phyloP scores from a whole-genome alignment of 805 yeast genomes.

The Metschnikowia vanudenii region DNA sequence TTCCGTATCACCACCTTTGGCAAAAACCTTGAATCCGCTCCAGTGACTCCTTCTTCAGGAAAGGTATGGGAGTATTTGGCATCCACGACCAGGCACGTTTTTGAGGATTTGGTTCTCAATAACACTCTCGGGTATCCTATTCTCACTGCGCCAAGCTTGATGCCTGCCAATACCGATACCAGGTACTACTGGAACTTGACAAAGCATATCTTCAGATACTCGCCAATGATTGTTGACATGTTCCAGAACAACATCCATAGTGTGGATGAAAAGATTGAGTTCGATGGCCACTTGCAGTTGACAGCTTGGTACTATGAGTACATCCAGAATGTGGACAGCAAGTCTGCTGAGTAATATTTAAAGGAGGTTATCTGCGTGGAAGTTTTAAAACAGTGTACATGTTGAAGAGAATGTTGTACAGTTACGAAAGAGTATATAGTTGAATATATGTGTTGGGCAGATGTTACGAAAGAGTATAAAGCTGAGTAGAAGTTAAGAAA shows the following conservation, averaged over 20 bases:
- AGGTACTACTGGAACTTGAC: slow-evolving; percentile 62
- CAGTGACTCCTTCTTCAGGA: slow-evolving; percentile 23
- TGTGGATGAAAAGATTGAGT: slow-evolving; percentile 56
- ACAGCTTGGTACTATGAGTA: slow-evolving; percentile 49
- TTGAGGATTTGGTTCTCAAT: slow-evolving; percentile 43
- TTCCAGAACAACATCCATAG: slow-evolving; percentile 35
- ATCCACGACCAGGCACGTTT: slow-evolving; percentile 45
- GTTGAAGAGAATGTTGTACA: too few species aligned
- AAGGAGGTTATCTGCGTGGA: too few species aligned
- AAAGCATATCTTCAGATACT: slow-evolving; percentile 58
- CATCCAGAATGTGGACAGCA: slow-evolving; percentile 20
- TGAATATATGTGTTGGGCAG: too few species aligned
- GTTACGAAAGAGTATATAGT: too few species aligned
- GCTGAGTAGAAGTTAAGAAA: too few species aligned
- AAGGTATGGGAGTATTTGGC: slow-evolving; percentile 43
- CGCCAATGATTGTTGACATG: slow-evolving; percentile 40
- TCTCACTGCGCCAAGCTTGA: slow-evolving; percentile 55
- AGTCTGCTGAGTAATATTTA: slow-evolving; percentile 7
- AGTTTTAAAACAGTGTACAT: too few species aligned
- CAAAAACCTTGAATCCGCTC: slow-evolving; percentile 14
- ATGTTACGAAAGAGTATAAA: too few species aligned
- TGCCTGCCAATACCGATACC: slow-evolving; percentile 74
- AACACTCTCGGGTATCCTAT: slow-evolving; percentile 27
- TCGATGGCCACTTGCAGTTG: slow-evolving; percentile 59
- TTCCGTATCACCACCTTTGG: slow-evolving; percentile 9